Evolutionary conservation across 345 rosid genomes (phyloP), one percentile per base, ranked within the genome.

Genomic region (Hibiscus syriacus): DNA sequence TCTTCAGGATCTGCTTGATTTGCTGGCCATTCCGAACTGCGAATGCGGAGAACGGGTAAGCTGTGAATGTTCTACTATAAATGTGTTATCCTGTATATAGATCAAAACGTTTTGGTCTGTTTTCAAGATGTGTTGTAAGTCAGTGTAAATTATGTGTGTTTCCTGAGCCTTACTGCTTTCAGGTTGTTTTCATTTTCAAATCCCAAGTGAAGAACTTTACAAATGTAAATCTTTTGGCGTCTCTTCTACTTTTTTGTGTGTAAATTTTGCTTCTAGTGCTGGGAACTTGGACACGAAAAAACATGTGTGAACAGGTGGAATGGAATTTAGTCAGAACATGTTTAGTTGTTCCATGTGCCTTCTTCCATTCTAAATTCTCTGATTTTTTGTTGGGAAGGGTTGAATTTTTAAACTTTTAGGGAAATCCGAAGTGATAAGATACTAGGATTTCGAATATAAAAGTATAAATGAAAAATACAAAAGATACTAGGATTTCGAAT

Each of bases 1-100:
- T 84, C 82, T 69, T 62, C 55, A 68, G 69, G 64, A 2, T 71
- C 56, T 80, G 79, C 76, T 69, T 16, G 5, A 58, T 67, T n/a
- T 50, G n/a, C n/a, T 74, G 61, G 68, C 76, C 74, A 0, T 71
- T 67, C 48, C 23, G 19, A 34, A 67, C 60, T 3, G 39, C 41
- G 29, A 68, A 72, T 5, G 1, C 26, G 12, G 16, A 32, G 29
- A 71, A 57, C 64, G 19, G 55, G 30, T 56, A 67, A 54, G 38
- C 4, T 8, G 23, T 45, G 54, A 25, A 45, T 43, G 16, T 6
- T n/a, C 67, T 26, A 25, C 67, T 16, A 8, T 3, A n/a, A 38
- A 27, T 27, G 10, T 17, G 23, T 0, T 53, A 19, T n/a, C 25
- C 0, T 57, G 56, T 43, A 53, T 61, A 70, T 58, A 52, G 27